Percentiles rank a stretch among this genome's conserved stretches.
These are phyloP conservation scores for Veloboletus limbatus DNA, from an alignment of 1,284 basidiomycete species.

Conservation along the genomic window DNA sequence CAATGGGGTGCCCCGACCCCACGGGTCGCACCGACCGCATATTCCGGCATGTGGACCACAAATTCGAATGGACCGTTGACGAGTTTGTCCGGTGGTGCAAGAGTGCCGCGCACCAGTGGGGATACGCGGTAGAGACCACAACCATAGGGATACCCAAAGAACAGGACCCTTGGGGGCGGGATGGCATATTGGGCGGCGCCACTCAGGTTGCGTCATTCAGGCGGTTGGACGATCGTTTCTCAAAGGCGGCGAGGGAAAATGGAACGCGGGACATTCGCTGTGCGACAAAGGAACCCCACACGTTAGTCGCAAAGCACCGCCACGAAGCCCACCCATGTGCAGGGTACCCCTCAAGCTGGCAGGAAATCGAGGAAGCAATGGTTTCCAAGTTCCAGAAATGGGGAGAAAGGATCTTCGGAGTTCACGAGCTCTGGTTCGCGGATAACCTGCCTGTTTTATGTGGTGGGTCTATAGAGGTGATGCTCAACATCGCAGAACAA, in stretches of 20 bases:
- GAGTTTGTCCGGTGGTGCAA: constrained; percentile 80
- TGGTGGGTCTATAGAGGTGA: constrained; percentile 64
- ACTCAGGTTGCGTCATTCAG: constrained; percentile 73
- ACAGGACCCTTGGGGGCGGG: constrained; percentile 66
- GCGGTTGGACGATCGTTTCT: constrained; percentile 39
- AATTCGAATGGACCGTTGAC: constrained; percentile 86
- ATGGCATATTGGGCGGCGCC: constrained; percentile 62
- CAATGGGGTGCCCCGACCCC: constrained; percentile 69
- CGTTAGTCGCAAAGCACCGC: constrained; percentile 47
- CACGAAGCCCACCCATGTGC: constrained; percentile 53
- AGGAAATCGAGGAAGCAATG: constrained; percentile 52
- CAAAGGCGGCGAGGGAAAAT: constrained; percentile 34
- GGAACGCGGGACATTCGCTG: constrained; percentile 36
- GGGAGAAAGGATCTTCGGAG: constrained; percentile 46
- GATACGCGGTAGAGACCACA: constrained; percentile 59
- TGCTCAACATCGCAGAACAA: constrained; percentile 49
- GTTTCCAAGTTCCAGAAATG: constrained; percentile 52
- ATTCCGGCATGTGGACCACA: constrained; percentile 84
- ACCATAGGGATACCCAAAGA: constrained; percentile 58
- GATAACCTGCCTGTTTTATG: constrained; percentile 56
- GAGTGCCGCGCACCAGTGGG: constrained; percentile 65
- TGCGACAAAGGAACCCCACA: constrained; percentile 41
- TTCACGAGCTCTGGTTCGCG: constrained; percentile 73
- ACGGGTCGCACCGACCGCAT: constrained; percentile 70
- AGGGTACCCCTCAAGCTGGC: constrained; percentile 39